Percentiles rank a stretch among this genome's conserved stretches.
phyloP scores from a whole-genome alignment of 306 rosid genomes.

The Medicago lupulina region DNA sequence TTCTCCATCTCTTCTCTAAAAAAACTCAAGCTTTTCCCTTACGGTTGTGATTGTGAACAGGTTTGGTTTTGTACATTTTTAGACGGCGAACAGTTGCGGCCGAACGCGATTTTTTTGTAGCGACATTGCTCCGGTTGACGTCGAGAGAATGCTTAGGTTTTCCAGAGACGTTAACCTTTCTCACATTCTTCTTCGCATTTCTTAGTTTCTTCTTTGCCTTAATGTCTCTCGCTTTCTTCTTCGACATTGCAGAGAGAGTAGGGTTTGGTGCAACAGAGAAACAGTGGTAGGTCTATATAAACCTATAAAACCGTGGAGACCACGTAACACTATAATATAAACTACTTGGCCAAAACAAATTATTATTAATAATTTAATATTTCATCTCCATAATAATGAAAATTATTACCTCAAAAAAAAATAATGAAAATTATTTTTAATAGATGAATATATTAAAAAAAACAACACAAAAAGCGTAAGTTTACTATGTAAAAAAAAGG shows the following conservation, averaged over 20 bases:
- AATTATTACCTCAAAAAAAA: no score
- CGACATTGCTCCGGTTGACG: slow-evolving; percentile 65
- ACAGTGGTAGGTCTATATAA: not conserved
- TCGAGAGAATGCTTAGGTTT: slow-evolving; percentile 95
- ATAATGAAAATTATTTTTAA: no score
- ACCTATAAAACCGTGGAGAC: no score
- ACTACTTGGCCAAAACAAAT: no score
- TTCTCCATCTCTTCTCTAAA: slow-evolving; percentile 79
- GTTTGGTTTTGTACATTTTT: slow-evolving; percentile 82
- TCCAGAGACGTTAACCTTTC: slow-evolving; percentile 71
- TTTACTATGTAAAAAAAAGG: no score
- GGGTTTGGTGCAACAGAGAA: not conserved
- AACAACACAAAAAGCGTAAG: no score
- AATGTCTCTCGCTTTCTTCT: no score
- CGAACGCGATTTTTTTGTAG: slow-evolving; percentile 58
- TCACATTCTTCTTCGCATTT: slow-evolving; percentile 56
- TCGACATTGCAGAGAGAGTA: slow-evolving; percentile 58
- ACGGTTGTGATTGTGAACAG: slow-evolving; percentile 55
- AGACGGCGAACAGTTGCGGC: slow-evolving; percentile 93
- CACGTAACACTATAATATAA: no score
- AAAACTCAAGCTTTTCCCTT: slow-evolving; percentile 80
- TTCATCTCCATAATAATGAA: no score
- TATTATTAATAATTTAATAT: no score
- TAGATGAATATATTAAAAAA: no score
- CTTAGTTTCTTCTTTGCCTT: not conserved